Conservation (phyloP, 139 green algal species). For the Axilococcus clingmanii region DNA sequence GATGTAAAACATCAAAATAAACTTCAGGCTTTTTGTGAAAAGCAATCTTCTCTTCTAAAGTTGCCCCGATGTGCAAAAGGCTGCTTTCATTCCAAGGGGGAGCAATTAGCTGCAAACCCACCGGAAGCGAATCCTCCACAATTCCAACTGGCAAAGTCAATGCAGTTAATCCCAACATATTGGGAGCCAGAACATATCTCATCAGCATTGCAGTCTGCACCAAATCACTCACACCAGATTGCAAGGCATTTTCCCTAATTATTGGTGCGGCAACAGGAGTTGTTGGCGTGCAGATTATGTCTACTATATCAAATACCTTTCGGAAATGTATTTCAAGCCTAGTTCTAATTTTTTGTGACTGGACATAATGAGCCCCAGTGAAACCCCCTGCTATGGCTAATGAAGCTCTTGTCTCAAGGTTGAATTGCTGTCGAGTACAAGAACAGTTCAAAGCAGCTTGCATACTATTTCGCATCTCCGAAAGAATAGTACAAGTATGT, state of each 20-base stretch:
- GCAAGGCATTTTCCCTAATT: slow-evolving; percentile 27
- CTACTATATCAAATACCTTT: slow-evolving; percentile 26
- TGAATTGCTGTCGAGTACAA: slow-evolving; percentile 21
- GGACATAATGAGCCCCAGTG: slow-evolving; percentile 1
- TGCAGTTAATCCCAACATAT: slow-evolving; percentile 61
- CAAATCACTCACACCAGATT: slow-evolving; percentile 31
- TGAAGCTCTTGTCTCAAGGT: slow-evolving; percentile 40
- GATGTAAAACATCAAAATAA: slow-evolving; percentile 15
- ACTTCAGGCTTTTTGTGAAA: too few species aligned
- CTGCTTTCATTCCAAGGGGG: slow-evolving; percentile 47
- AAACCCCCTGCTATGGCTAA: slow-evolving; percentile 16
- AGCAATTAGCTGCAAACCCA: slow-evolving; percentile 70
- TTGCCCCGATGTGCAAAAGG: slow-evolving; percentile 37
- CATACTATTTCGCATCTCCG: slow-evolving; percentile 26
- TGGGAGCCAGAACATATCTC: slow-evolving; percentile 45
- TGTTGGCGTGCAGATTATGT: slow-evolving; percentile 55
- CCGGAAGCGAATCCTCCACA: slow-evolving; percentile 18
- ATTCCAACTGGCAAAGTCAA: slow-evolving; percentile 48
- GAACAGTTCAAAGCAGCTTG: background rate
- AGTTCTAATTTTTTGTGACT: slow-evolving; percentile 43
- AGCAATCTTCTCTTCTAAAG: slow-evolving; percentile 31
- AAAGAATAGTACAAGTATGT: slow-evolving; percentile 48
- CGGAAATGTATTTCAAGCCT: slow-evolving; percentile 35
- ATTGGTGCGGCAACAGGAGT: slow-evolving; percentile 35
- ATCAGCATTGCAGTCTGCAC: slow-evolving; percentile 33